A percentile compares a stretch with the other conserved stretches of the same genome.
These are phyloP conservation scores for Alternaria longipes DNA, from an alignment of 2,329 filamentous ascomycete species.

Conservation along the genomic window DNA sequence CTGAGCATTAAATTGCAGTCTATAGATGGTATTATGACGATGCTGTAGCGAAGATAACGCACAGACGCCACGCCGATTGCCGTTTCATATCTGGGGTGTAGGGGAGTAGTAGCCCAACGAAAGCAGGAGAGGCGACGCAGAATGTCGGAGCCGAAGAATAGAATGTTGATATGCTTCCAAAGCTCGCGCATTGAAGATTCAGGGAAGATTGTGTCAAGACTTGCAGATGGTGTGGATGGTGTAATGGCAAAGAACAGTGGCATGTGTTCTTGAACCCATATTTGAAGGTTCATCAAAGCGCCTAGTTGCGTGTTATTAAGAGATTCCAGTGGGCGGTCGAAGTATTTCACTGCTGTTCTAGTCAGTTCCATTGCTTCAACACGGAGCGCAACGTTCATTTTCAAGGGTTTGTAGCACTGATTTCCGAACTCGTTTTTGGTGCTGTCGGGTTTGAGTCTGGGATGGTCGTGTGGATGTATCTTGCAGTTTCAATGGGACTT, in stretches of 20 bases:
- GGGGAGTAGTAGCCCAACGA: background rate
- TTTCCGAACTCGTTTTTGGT: constrained; percentile 9
- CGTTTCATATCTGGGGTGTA: background rate
- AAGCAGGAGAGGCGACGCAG: background rate
- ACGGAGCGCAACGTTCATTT: background rate
- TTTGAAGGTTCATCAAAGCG: background rate
- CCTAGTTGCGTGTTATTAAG: background rate
- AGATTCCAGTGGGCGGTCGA: background rate
- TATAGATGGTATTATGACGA: background rate
- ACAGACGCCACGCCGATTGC: background rate
- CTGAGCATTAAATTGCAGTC: background rate
- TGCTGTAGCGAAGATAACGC: background rate
- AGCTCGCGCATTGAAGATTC: background rate
- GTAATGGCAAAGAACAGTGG: background rate
- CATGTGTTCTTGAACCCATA: background rate
- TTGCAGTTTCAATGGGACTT: background rate
- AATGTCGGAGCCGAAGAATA: constrained; percentile 2
- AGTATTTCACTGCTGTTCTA: background rate
- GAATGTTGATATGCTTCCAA: constrained; percentile 3
- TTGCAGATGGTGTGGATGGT: background rate
- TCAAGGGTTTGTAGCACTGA: background rate
- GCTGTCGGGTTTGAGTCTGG: constrained; percentile 5
- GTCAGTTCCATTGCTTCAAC: background rate
- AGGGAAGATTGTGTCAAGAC: background rate
- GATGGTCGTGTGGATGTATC: background rate